Percentiles rank a stretch among this genome's conserved stretches.
These are phyloP conservation scores for Boletus eberwhitei DNA, from an alignment of 768 basidiomycete species.

Conservation along the genomic window DNA sequence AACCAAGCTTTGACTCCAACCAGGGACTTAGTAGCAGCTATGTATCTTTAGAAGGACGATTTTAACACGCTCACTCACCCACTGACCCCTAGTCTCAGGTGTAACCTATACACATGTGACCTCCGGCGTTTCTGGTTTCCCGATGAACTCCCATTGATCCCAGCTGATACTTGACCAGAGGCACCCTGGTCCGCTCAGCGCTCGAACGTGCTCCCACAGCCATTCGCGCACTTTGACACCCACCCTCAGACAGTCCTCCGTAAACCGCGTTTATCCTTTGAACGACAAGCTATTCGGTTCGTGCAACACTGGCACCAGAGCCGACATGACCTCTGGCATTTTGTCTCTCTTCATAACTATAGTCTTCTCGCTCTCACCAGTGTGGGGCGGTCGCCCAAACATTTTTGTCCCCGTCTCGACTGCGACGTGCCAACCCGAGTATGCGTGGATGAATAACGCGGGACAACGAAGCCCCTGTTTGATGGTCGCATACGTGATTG, in stretches of 20 bases:
- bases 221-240: neutral
- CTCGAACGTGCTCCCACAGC: neutral
- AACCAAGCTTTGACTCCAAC: neutral
- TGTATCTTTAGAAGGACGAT: neutral
- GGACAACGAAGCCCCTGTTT: conserved; percentile 20
- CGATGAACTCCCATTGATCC: conserved; percentile 1
- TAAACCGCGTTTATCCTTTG: neutral
- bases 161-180: neutral
- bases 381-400: conserved; percentile 7
- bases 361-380: neutral
- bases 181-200: neutral
- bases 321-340: conserved; percentile 1
- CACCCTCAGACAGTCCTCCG: neutral
- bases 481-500: conserved; percentile 31
- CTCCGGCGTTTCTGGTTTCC: neutral
- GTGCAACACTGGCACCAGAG: neutral
- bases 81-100: no score
- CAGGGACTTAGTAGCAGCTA: no score
- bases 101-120: neutral
- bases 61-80: neutral
- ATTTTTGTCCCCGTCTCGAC: conserved; percentile 8
- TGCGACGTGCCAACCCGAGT: conserved; percentile 16
- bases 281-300: neutral
- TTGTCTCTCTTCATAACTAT: neutral
- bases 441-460: conserved; percentile 28